phyloP scores from a whole-genome alignment of 345 rosid species.

The Triadica sebifera region DNA sequence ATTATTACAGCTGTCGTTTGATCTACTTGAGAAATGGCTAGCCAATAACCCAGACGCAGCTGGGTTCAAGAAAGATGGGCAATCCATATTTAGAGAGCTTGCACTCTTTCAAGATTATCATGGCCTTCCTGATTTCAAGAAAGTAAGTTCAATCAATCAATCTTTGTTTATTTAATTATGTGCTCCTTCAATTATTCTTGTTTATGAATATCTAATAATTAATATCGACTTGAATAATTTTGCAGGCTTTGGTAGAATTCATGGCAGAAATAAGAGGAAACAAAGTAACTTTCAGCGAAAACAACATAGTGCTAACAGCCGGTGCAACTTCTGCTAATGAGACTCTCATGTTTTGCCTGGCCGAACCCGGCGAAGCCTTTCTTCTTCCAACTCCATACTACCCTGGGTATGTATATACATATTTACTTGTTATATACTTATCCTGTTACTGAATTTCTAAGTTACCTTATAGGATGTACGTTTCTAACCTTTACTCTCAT shows the following conservation, averaged over 20 bases:
- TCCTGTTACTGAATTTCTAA: constrained; percentile 23
- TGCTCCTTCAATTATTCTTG: background rate
- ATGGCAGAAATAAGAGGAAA: constrained; percentile 86
- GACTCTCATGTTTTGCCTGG: constrained; percentile 72
- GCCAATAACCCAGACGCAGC: constrained; percentile 65
- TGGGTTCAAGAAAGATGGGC: constrained; percentile 54
- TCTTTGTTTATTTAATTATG: background rate
- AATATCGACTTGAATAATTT: background rate
- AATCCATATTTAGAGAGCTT: constrained; percentile 67
- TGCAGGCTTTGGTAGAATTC: constrained; percentile 71
- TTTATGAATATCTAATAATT: background rate
- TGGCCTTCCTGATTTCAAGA: constrained; percentile 68
- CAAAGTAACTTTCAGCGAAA: constrained; percentile 57
- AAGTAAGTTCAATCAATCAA: constrained; percentile 33
- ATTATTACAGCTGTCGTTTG: constrained; percentile 58
- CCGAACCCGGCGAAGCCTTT: constrained; percentile 72
- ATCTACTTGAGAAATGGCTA: constrained; percentile 69
- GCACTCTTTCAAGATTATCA: constrained; percentile 88
- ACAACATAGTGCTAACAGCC: constrained; percentile 62
- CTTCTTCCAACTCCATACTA: constrained; percentile 84
- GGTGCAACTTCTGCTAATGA: constrained; percentile 89
- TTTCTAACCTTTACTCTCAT: constrained; percentile 18
- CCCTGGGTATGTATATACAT: constrained; percentile 50
- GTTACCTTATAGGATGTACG: background rate
- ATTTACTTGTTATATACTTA: too few relatives aligned